Evolutionary conservation across 2,329 filamentous ascomycete species (phyloP), one percentile per base, ranked within the genome.

Genomic region (Annulohypoxylon truncatum): DNA sequence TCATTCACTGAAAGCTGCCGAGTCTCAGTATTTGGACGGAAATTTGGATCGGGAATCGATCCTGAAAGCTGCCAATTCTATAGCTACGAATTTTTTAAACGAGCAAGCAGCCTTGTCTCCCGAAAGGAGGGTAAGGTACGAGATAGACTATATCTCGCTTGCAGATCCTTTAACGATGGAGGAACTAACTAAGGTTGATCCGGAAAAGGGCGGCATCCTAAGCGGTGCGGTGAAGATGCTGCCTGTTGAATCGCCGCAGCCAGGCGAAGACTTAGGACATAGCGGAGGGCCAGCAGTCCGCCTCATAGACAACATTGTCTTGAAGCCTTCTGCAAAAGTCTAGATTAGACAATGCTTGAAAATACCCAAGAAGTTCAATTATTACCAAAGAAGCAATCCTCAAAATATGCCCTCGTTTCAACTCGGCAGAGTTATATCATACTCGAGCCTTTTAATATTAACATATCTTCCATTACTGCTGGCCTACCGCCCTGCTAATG

Each of bases 161-260:
- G 92, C 95, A 0, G 93, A 98, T 73, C 92, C 93, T 0, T 89
- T 93, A 7, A 91, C 90, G 0, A 87, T 99, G 81, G 86, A 92
- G 65, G 95, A 98, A 79, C 74, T 97, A 1, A 85, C 91, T 0
- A 77, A 81, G 10, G 85, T 98, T 1, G 92, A 97, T 74, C 83
- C 85, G 0, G 79, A 81, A 0, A 88, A 83, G 68, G 95, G 95
- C 1, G 94, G 91, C 0, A 91, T 99, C 33, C 79, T 99, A 61
- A 98, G 95, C 76, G 94, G 93, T 2, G 96, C 96, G 0, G 83
- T 99, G 62, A 96, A 92, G 80, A 97, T 99, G 91, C 77, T 93
- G 47, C 92, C 94, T 0, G 82, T 97, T 1, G 92, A 96, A 75
- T 84, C 87, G 54, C 84, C 90, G 0, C 84, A 83, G 51, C 81